Conservation (phyloP, 768 basidiomycete genomes). For the Pleurotus djamor region DNA sequence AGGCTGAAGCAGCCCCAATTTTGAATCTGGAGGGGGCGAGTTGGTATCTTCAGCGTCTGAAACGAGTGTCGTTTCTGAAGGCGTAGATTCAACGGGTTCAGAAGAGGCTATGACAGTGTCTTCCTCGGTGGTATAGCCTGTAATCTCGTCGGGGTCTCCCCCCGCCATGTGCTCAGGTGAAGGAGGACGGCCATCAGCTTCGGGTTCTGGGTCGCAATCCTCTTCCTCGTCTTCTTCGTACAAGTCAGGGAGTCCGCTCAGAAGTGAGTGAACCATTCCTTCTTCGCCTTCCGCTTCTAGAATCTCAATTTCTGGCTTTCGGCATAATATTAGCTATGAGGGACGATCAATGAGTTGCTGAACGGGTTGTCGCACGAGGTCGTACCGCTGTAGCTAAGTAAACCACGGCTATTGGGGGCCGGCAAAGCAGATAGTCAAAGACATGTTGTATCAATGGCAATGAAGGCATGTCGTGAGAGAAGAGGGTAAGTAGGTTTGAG, state of each 20-base stretch:
- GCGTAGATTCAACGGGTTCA: background rate
- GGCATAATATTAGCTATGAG: conserved; percentile 65
- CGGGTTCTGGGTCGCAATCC: background rate
- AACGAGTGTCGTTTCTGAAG: background rate
- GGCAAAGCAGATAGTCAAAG: conserved; percentile 84
- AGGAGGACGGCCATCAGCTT: background rate
- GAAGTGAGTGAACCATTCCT: conserved; percentile 77
- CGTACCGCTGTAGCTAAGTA: conserved; percentile 84
- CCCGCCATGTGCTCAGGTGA: too few relatives aligned
- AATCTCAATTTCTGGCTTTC: conserved; percentile 63
- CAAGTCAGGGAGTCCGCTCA: conserved; percentile 64
- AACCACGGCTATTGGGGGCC: conserved; percentile 78
- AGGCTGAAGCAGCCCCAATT: background rate
- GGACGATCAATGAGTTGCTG: background rate
- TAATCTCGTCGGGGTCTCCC: background rate
- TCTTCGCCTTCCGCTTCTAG: conserved; percentile 73
- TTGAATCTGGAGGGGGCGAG: background rate
- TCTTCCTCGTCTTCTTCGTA: conserved; percentile 28
- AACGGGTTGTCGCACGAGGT: conserved; percentile 10
- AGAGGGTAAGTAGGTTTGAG: conserved; percentile 86
- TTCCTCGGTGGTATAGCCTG: background rate
- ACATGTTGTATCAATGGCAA: conserved; percentile 88
- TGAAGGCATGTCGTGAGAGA: conserved; percentile 90
- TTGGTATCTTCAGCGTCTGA: background rate
- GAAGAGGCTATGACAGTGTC: conserved; percentile 1